These are phyloP conservation scores for Leccinum griseonigrum DNA, from an alignment of 1,284 basidiomycete genomes.

Conservation along the genomic window DNA sequence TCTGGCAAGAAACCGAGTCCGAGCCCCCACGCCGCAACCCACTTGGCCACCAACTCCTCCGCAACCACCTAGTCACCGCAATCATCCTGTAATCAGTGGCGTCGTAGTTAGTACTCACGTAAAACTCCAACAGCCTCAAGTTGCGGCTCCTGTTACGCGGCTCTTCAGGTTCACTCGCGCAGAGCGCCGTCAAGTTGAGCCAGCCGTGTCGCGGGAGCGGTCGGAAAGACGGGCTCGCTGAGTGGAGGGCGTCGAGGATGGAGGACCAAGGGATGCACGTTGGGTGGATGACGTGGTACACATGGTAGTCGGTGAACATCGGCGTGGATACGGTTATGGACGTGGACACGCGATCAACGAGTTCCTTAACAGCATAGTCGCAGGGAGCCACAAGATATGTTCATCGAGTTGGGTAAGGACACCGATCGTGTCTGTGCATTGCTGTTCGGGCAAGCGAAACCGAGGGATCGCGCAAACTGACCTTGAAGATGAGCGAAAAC, in stretches of 20 bases:
- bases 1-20: constrained; percentile 27
- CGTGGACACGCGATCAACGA: constrained; percentile 33
- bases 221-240: constrained; percentile 42
- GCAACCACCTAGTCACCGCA: background rate
- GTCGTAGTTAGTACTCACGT: constrained; percentile 32
- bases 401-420: constrained; percentile 47
- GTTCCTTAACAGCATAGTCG: constrained; percentile 52
- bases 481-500: constrained; percentile 36
- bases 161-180: constrained; percentile 40
- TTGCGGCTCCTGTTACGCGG: constrained; percentile 48
- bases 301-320: constrained; percentile 21
- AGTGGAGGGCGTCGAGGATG: background rate
- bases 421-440: constrained; percentile 41
- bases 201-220: constrained; percentile 43
- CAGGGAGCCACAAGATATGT: constrained; percentile 53
- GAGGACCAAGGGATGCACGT: constrained; percentile 39
- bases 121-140: constrained; percentile 38
- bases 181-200: constrained; percentile 40
- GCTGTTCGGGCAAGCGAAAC: constrained; percentile 1
- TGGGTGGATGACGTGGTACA: constrained; percentile 52
- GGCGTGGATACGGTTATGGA: background rate
- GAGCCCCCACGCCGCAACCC: constrained; percentile 33
- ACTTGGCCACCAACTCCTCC: constrained; percentile 9
- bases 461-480: constrained; percentile 2
- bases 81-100: background rate